Evolutionary conservation across 176 grass and related monocot genomes (phyloP).

Genomic region (Oryza longistaminata): DNA sequence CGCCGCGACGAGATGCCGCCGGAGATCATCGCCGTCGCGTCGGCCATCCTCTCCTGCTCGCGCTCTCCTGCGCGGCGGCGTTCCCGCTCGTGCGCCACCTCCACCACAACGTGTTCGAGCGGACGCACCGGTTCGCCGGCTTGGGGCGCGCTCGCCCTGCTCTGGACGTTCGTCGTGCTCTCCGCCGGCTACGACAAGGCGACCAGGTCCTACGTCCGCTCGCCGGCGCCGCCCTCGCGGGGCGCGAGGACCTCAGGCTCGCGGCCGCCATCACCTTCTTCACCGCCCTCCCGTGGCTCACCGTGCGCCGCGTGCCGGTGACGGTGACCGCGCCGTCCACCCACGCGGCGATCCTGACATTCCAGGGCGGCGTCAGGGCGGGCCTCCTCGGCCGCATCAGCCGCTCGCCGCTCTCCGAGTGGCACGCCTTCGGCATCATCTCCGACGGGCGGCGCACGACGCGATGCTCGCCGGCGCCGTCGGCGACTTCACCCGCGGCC

Average conservation of each 20-base stretch:
- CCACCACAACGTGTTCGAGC: constrained; percentile 85
- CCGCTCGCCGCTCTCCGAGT: constrained; percentile 71
- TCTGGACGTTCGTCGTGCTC: constrained; percentile 68
- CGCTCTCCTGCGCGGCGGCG: constrained; percentile 53
- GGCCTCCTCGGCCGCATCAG: constrained; percentile 74
- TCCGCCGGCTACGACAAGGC: constrained; percentile 44
- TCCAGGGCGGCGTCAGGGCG: constrained; percentile 53
- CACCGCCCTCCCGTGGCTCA: constrained; percentile 62
- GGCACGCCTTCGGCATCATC: constrained; percentile 85
- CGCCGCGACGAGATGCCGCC: constrained; percentile 19
- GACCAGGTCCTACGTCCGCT: constrained; percentile 48
- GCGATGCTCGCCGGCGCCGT: constrained; percentile 75
- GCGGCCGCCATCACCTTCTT: constrained; percentile 61
- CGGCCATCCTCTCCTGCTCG: constrained; percentile 55
- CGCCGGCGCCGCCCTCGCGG: constrained; percentile 21
- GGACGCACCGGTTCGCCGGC: constrained; percentile 73
- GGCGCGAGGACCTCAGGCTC: constrained; percentile 58
- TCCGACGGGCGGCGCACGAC: constrained; percentile 45
- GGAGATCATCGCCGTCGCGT: constrained; percentile 49
- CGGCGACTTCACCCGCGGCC: constrained; percentile 62
- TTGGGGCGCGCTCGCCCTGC: constrained; percentile 64
- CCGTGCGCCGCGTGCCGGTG: constrained; percentile 57
- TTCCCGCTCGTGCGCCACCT: constrained; percentile 81
- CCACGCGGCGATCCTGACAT: constrained; percentile 64
- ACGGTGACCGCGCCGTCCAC: constrained; percentile 51